A percentile compares a stretch with the other conserved stretches of the same genome.
phyloP scores from a whole-genome alignment of 257 asterid genomes.

The Nicotiana tabacum region DNA sequence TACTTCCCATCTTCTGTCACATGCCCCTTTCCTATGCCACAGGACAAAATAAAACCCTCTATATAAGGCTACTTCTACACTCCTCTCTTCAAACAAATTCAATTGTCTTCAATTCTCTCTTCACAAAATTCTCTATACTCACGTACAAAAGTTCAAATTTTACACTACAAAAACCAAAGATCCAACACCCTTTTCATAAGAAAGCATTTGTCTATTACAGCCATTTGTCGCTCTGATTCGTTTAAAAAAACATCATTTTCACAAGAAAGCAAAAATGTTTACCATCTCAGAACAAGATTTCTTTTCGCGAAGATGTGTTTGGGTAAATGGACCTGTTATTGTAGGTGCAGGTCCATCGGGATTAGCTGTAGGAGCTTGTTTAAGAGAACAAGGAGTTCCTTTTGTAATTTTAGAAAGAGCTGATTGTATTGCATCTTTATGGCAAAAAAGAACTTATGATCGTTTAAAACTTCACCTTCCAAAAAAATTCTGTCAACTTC shows the following conservation, averaged over 20 bases:
- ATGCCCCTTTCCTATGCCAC: slow-evolving; percentile 25
- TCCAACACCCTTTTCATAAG: not conserved
- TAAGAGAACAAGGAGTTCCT: slow-evolving; percentile 60
- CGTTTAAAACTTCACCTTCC: slow-evolving; percentile 86
- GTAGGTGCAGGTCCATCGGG: slow-evolving; percentile 97
- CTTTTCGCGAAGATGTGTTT: slow-evolving; percentile 54
- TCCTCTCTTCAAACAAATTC: slow-evolving; percentile 27
- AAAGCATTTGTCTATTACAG: not conserved
- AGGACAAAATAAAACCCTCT: slow-evolving; percentile 21
- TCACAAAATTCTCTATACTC: not conserved
- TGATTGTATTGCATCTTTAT: slow-evolving; percentile 83
- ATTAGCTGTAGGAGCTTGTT: slow-evolving; percentile 87
- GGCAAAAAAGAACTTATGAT: slow-evolving; percentile 87
- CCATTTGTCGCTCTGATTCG: not conserved
- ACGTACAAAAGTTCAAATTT: too few species aligned
- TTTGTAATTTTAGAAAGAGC: slow-evolving; percentile 62
- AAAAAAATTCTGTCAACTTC: slow-evolving; percentile 71
- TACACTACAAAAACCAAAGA: too few species aligned
- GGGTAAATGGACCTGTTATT: slow-evolving; percentile 84
- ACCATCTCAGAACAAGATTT: slow-evolving; percentile 29
- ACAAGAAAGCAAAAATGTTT: slow-evolving; percentile 35
- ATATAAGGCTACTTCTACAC: slow-evolving; percentile 38
- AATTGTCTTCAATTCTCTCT: slow-evolving; percentile 9
- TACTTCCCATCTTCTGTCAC: slow-evolving; percentile 39
- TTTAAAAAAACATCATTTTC: not conserved